These are phyloP conservation scores for Circinella minor DNA, from an alignment of 371 early-diverging fungal genomes.

Conservation along the genomic window DNA sequence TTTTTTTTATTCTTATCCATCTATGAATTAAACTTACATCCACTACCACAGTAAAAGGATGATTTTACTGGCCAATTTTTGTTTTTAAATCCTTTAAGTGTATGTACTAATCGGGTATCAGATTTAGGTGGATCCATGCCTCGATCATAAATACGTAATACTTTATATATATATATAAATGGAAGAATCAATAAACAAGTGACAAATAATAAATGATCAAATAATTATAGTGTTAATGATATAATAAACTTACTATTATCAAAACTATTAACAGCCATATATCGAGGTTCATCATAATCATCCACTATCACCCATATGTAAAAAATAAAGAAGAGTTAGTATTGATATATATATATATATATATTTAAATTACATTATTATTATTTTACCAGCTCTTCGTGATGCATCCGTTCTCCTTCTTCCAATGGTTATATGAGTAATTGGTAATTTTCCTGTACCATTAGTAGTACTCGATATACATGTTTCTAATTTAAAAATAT, in stretches of 20 bases:
- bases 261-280: constrained; percentile 86
- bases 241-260: constrained; percentile 71
- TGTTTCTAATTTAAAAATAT: constrained; percentile 36
- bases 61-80: constrained; percentile 91
- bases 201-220: too few relatives aligned
- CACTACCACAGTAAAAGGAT: constrained; percentile 76
- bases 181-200: too few relatives aligned
- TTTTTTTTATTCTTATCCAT: not conserved
- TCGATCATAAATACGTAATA: constrained; percentile 85
- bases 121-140: constrained; percentile 78
- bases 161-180: constrained; percentile 30
- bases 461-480: constrained; percentile 66
- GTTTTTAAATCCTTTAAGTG: constrained; percentile 85
- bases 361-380: too few relatives aligned
- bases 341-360: not conserved
- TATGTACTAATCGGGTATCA: constrained; percentile 66
- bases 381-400: constrained; percentile 52
- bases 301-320: constrained; percentile 34
- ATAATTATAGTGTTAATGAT: too few relatives aligned
- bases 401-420: constrained; percentile 53
- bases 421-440: constrained; percentile 77
- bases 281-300: constrained; percentile 79
- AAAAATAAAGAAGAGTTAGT: too few relatives aligned
- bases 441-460: constrained; percentile 74
- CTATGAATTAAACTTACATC: constrained; percentile 51